Base-by-base conservation (phyloP, 441 rosid species). In the Corymbia calophylla region DNA sequence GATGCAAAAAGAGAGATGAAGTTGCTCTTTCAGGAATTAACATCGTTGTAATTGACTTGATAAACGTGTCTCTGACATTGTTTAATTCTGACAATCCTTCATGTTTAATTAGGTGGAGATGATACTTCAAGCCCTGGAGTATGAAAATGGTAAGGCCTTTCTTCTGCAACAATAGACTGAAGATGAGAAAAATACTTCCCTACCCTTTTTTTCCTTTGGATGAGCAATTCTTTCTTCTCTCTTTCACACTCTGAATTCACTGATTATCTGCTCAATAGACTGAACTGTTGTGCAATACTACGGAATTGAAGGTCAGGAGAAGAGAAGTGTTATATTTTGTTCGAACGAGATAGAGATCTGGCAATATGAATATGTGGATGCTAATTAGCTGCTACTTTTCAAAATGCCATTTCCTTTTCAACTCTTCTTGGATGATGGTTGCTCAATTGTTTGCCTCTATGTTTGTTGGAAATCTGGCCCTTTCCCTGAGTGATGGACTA, bases 111-210 rank as follows among this genome's bases (percentile, higher is more conserved):
- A 95, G 97, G 96, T 95, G 88, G 98, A 96, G 93, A 95, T 96
- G 97, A 95, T 96, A 92, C 97, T 96, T 91, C 98, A 96, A 93
- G 98, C 97, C 56, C 91, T 96, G 89, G 98, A 96, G 89, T 96
- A 96, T 86, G 97, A 96, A 93, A 95, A 90, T 64, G 97, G 98
- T 95, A 86, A 91, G 94, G n/a, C 64, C 31, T 88, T 89, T 47
- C 73, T 88, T 21, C 77, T 89, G 18, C 5, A 10, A 35, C 2
- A 9, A 21, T 1, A 5, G 17, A 17, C 21, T 18, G 60, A 86
- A 44, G 48, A 86, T 51, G 23, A 31, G 60, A 19, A 35, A 86
- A 32, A 32, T 55, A 39, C 44, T 89, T 82, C 58, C 3, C 44
- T 87, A 11, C 29, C 64, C n/a, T 88, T 31, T 31, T 32, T 39